phyloP scores from a whole-genome alignment of 1,284 basidiomycete species.

The Hypsizygus ulmarius region DNA sequence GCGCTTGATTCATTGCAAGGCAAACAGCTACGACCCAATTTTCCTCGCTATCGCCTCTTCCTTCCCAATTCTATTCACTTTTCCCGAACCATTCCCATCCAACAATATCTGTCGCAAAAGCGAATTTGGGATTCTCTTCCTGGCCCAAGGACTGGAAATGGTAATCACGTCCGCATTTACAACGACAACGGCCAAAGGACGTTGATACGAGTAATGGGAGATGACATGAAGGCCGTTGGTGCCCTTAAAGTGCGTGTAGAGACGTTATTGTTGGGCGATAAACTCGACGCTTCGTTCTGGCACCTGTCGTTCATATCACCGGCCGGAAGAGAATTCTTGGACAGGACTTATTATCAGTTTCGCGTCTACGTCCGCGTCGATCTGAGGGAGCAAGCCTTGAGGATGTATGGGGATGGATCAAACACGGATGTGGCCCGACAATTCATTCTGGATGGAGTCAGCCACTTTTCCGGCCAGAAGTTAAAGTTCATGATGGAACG shows the following conservation, averaged over 20 bases:
- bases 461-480: slow-evolving; percentile 19
- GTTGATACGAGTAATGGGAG: slow-evolving; percentile 31
- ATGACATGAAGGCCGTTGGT: slow-evolving; percentile 46
- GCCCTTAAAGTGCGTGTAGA: slow-evolving; percentile 55
- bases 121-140: slow-evolving; percentile 42
- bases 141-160: slow-evolving; percentile 5
- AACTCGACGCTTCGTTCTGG: slow-evolving; percentile 41
- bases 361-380: slow-evolving; percentile 41
- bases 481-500: slow-evolving; percentile 32
- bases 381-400: slow-evolving; percentile 36
- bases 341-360: slow-evolving; percentile 30
- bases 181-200: slow-evolving; percentile 19
- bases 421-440: too few relatives aligned
- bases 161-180: neutral
- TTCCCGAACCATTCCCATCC: slow-evolving; percentile 39
- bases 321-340: slow-evolving; percentile 30
- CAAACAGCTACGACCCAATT: slow-evolving; percentile 23
- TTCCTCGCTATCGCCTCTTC: slow-evolving; percentile 29
- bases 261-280: slow-evolving; percentile 44
- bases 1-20: slow-evolving; percentile 30
- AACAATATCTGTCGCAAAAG: slow-evolving; percentile 49
- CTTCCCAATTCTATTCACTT: slow-evolving; percentile 45
- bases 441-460: too few relatives aligned
- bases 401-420: slow-evolving; percentile 35
- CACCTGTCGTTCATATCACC: slow-evolving; percentile 36